Percentiles rank a stretch among this genome's conserved stretches.
Evolutionary conservation across 2,329 filamentous ascomycete genomes (phyloP).

Genomic region (Diaporthe sp.): DNA sequence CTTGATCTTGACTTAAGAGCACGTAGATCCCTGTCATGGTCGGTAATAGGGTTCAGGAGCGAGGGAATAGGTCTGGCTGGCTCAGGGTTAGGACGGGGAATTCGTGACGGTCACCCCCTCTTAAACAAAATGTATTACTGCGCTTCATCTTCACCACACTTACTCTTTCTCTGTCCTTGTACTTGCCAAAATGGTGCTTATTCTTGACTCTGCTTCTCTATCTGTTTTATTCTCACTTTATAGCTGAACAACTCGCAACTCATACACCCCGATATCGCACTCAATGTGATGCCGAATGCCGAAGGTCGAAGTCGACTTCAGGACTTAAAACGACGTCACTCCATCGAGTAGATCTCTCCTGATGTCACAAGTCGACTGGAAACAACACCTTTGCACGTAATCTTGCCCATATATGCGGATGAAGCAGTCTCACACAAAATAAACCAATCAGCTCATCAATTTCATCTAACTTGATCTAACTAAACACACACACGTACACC

Average conservation of each 20-base stretch:
- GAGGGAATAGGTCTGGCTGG: neutral
- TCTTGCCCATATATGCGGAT: neutral
- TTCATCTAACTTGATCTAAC: neutral
- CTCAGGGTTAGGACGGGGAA: neutral
- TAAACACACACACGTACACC: too few species aligned
- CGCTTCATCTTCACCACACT: neutral
- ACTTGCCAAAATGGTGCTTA: neutral
- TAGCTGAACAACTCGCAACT: neutral
- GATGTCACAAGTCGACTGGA: neutral
- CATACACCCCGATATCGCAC: neutral
- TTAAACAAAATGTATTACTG: neutral
- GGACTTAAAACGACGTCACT: slow-evolving; percentile 16
- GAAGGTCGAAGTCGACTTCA: neutral
- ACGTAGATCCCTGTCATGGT: neutral
- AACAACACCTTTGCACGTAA: neutral
- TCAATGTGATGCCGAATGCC: slow-evolving; percentile 2
- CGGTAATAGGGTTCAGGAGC: neutral
- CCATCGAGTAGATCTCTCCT: neutral
- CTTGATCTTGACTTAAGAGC: neutral
- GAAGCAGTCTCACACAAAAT: neutral
- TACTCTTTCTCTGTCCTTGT: neutral
- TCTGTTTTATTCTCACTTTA: neutral
- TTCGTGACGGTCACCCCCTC: neutral
- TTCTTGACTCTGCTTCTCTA: too few species aligned
- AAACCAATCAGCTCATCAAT: neutral